These are phyloP conservation scores for Thraustotheca clavata DNA, from an alignment of 352 stramenopile species.

Conservation along the genomic window DNA sequence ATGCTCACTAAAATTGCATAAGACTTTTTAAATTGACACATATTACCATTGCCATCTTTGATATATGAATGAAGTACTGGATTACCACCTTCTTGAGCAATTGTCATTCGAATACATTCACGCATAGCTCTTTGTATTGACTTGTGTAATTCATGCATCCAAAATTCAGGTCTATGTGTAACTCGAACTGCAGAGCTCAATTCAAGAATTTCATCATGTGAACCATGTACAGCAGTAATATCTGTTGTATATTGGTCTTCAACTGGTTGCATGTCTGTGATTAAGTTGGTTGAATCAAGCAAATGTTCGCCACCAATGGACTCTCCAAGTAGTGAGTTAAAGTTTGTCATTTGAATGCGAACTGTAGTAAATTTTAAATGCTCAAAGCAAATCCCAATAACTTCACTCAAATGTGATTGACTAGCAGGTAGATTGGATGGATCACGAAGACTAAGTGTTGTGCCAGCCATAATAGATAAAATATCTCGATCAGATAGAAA, in stretches of 20 bases:
- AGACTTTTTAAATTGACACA: neutral
- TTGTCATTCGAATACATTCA: constrained; percentile 27
- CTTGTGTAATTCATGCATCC: constrained; percentile 53
- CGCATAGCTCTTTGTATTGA: constrained; percentile 33
- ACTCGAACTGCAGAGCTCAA: constrained; percentile 36
- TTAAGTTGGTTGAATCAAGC: neutral
- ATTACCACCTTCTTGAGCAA: constrained; percentile 21
- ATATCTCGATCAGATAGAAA: constrained; percentile 59
- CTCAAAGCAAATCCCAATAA: constrained; percentile 13
- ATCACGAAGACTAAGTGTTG: constrained; percentile 25
- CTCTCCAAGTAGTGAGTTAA: neutral
- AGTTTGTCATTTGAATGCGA: neutral
- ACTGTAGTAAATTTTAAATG: neutral
- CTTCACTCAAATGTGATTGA: neutral
- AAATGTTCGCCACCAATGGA: neutral
- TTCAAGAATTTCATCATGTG: constrained; percentile 27
- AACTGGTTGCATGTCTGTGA: neutral
- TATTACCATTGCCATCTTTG: neutral
- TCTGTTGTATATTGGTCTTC: constrained; percentile 23
- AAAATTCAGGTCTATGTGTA: constrained; percentile 41
- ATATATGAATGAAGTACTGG: constrained; percentile 9
- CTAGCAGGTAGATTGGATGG: constrained; percentile 23
- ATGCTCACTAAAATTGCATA: constrained; percentile 39
- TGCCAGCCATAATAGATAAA: constrained; percentile 42
- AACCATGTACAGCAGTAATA: constrained; percentile 35